Evolutionary conservation across 1,139 yeast genomes (phyloP), one percentile per base, ranked within the genome.

Genomic region (Geotrichum cucujoidarum): DNA sequence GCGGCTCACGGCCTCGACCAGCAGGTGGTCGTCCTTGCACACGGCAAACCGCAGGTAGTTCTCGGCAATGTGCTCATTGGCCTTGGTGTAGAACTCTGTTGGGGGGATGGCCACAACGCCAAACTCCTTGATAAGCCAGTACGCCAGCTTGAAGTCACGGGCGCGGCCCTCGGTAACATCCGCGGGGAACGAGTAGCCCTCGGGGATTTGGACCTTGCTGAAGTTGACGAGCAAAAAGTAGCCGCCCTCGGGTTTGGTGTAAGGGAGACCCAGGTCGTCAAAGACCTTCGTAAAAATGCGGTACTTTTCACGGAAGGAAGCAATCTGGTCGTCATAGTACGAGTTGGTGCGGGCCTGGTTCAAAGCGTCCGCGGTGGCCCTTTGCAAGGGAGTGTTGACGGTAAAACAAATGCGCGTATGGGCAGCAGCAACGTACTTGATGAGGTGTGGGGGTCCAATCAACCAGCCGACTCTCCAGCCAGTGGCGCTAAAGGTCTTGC

Each of bases 381-480:
- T 94, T 69, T 92, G 98, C 56, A 88, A 72, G 13, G 97, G 97
- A 22, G 95, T 81, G 43, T 96, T 96, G 2, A 88, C 78, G 6
- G 92, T 75, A 68, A 88, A 88, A 62, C 95, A 85, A 57, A 90
- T 88, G 68, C 98, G 78, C 1, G 96, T 88, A 66, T 94, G 96
- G 1, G 98, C 98, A 32, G 87, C 80, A 7, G 89, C 76, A 2
- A 83, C 95, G 63, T 85, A 87, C 56, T 83, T 80, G 60, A 92
- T 74, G 57, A 90, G 73, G 22, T 83, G 84, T 13, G 86, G 76
- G 46, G 86, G 83, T 4, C 97, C 97, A 55, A 90, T 83, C 35
- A 92, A 76, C 94, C 95, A 92, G 45, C 98, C 98, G 47, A 92
- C 78, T 72, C 98, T 81, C 97, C 97, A 92, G 48, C 98, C 98